These are phyloP conservation scores for Hansenula sp. DNA, from an alignment of 1,139 yeast species.

Conservation along the genomic window DNA sequence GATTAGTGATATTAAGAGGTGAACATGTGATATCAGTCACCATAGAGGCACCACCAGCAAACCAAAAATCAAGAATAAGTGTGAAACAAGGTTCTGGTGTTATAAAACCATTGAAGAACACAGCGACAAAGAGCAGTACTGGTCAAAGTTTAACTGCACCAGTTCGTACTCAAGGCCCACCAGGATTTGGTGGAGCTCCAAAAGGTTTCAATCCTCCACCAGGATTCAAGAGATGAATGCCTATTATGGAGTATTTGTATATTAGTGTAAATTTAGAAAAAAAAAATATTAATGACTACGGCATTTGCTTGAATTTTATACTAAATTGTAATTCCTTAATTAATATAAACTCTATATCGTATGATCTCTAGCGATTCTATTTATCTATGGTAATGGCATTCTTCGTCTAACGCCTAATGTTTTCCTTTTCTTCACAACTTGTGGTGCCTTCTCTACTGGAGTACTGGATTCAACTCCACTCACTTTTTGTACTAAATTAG, in stretches of 20 bases:
- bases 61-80: slow-evolving; percentile 13
- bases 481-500: no score
- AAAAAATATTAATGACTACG: no score
- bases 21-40: slow-evolving; percentile 82
- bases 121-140: slow-evolving; percentile 6
- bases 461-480: no score
- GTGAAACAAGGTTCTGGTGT: slow-evolving; percentile 20
- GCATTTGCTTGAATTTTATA: no score
- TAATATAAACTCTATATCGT: no score
- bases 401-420: slow-evolving; percentile 16
- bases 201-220: slow-evolving; percentile 39
- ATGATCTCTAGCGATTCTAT: no score
- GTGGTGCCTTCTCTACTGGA: background rate
- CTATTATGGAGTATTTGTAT: background rate
- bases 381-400: background rate
- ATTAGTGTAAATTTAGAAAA: background rate
- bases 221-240: slow-evolving; percentile 29
- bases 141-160: slow-evolving; percentile 16
- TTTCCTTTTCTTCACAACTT: slow-evolving; percentile 7
- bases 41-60: slow-evolving; percentile 69
- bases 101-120: slow-evolving; percentile 18
- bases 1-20: slow-evolving; percentile 82
- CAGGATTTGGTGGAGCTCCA: slow-evolving; percentile 25
- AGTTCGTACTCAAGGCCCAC: slow-evolving; percentile 16
- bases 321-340: no score